Percentiles rank a stretch among this genome's conserved stretches.
phyloP scores from a whole-genome alignment of 768 basidiomycete genomes.

The Amylocystis lapponica region DNA sequence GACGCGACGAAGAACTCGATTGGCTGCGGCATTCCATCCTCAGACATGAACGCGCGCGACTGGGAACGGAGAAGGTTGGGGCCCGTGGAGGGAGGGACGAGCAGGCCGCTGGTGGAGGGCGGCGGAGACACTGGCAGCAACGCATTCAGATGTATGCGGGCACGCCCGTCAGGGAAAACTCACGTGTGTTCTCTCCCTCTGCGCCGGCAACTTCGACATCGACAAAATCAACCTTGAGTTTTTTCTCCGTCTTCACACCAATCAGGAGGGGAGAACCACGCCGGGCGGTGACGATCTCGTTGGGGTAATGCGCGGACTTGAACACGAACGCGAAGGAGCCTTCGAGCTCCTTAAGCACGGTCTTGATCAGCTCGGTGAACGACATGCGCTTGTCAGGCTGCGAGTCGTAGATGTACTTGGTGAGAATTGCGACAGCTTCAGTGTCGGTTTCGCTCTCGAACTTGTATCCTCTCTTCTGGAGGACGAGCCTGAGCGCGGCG shows the following conservation, averaged over 20 bases:
- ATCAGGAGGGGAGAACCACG: constrained; percentile 95
- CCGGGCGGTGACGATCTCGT: constrained; percentile 92
- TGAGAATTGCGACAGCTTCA: constrained; percentile 93
- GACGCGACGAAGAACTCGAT: constrained; percentile 99
- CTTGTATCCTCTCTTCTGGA: constrained; percentile 92
- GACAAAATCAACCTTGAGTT: constrained; percentile 99
- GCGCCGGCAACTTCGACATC: constrained; percentile 92
- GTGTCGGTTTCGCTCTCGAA: constrained; percentile 97
- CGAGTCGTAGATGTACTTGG: constrained; percentile 94
- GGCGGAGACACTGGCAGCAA: constrained; percentile 23
- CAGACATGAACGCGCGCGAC: constrained; percentile 96
- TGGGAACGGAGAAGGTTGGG: constrained; percentile 89
- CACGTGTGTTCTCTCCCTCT: constrained; percentile 47
- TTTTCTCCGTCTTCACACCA: constrained; percentile 99
- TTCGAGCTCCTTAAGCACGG: constrained; percentile 94
- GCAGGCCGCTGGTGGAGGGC: constrained; percentile 52
- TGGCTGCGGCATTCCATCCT: constrained; percentile 96
- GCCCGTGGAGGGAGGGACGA: constrained; percentile 62
- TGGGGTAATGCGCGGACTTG: constrained; percentile 94
- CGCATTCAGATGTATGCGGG: no score
- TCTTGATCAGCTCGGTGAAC: constrained; percentile 91
- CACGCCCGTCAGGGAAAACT: constrained; percentile 16
- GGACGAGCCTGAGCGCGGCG: constrained; percentile 79
- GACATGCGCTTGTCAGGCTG: constrained; percentile 79
- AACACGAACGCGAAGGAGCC: constrained; percentile 99